Evolutionary conservation across 2,329 filamentous ascomycete species (phyloP).

Genomic region (Xylariaceae sp.): DNA sequence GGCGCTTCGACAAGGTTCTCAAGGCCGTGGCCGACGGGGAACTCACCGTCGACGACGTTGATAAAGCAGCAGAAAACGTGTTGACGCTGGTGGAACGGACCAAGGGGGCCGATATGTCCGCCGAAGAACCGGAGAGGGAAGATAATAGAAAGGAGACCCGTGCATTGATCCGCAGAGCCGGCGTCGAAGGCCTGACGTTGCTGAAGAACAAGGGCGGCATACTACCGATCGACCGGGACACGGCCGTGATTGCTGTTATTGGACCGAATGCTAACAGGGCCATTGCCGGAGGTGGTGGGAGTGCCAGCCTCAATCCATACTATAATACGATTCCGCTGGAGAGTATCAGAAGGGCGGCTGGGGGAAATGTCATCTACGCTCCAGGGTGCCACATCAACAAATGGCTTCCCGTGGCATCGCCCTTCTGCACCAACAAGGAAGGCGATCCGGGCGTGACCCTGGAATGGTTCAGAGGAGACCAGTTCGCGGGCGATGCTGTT

Average conservation of each 20-base stretch:
- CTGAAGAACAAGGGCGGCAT: constrained; percentile 57
- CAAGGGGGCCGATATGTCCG: constrained; percentile 53
- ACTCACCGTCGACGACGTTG: constrained; percentile 45
- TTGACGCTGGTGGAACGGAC: constrained; percentile 56
- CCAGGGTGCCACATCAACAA: constrained; percentile 60
- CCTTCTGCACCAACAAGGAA: constrained; percentile 50
- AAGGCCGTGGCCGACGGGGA: constrained; percentile 45
- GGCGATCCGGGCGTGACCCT: constrained; percentile 58
- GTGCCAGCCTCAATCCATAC: constrained; percentile 63
- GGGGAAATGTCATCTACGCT: constrained; percentile 54
- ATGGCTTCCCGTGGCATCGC: constrained; percentile 59
- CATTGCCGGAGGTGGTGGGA: constrained; percentile 63
- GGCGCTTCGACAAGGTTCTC: constrained; percentile 53
- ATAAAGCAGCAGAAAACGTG: constrained; percentile 55
- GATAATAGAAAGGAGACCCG: constrained; percentile 54
- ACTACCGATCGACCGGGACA: constrained; percentile 52
- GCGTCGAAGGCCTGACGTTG: constrained; percentile 57
- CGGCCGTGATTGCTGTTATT: constrained; percentile 58
- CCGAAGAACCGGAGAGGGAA: constrained; percentile 52
- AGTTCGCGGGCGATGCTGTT: constrained; percentile 53
- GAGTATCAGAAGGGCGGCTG: constrained; percentile 51
- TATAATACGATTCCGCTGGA: constrained; percentile 61
- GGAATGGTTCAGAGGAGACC: constrained; percentile 60
- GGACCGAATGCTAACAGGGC: constrained; percentile 63
- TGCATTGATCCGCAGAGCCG: constrained; percentile 54